Percentiles rank a stretch among this genome's conserved stretches.
Evolutionary conservation across 2,329 filamentous ascomycete species (phyloP).

Genomic region (Fusarium nurragi): DNA sequence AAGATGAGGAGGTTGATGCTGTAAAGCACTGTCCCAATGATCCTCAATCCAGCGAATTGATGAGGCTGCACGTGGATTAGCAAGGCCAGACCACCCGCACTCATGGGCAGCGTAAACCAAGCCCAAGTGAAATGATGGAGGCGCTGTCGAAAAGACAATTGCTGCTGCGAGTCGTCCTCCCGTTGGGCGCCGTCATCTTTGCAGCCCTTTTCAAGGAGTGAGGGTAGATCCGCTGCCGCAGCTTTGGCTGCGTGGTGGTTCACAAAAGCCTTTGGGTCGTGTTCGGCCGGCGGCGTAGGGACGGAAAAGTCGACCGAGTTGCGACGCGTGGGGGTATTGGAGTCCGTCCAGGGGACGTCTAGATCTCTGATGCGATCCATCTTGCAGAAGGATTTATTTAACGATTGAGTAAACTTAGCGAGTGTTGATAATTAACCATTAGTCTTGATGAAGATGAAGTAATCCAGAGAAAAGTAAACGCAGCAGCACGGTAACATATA

Average conservation of each 20-base stretch:
- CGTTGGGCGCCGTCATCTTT: background rate
- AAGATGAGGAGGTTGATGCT: constrained; percentile 75
- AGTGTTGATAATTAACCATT: constrained; percentile 14
- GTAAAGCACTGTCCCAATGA: constrained; percentile 74
- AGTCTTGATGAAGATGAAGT: background rate
- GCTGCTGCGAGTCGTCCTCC: constrained; percentile 37
- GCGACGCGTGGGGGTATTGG: constrained; percentile 40
- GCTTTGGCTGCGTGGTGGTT: constrained; percentile 11
- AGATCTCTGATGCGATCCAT: constrained; percentile 38
- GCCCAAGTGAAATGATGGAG: constrained; percentile 73
- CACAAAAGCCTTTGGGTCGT: constrained; percentile 19
- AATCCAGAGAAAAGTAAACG: background rate
- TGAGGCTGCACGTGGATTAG: constrained; percentile 71
- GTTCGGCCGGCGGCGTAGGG: constrained; percentile 14
- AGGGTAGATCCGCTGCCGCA: background rate
- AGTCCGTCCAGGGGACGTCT: constrained; percentile 39
- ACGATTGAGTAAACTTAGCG: background rate
- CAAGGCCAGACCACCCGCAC: constrained; percentile 74
- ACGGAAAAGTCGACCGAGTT: constrained; percentile 31
- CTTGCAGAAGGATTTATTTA: background rate
- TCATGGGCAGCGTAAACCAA: constrained; percentile 81
- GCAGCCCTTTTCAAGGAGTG: constrained; percentile 23
- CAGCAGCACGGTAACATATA: background rate
- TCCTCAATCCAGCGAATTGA: constrained; percentile 68
- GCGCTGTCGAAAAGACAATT: constrained; percentile 55